A percentile compares a stretch with the other conserved stretches of the same genome.
phyloP scores from a whole-genome alignment of 2,329 filamentous ascomycete genomes.

The Aspergillus sp. region DNA sequence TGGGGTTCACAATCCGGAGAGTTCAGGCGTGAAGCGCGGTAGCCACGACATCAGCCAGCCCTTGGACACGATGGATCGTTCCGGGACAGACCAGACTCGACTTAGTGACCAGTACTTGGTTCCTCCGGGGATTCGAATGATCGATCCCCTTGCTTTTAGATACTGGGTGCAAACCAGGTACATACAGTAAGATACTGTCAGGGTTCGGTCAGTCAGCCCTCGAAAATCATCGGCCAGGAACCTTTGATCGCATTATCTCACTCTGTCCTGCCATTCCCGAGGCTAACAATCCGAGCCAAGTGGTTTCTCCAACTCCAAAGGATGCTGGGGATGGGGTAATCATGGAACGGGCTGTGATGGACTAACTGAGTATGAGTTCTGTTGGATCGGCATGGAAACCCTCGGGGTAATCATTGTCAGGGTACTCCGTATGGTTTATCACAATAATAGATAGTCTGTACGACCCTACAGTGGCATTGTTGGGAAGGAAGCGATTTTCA shows the following conservation, averaged over 20 bases:
- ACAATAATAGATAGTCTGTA: not conserved
- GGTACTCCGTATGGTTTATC: no score
- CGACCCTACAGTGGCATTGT: not conserved
- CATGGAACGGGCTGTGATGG: no score
- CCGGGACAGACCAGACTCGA: not conserved
- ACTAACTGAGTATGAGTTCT: no score
- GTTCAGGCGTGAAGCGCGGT: conserved; percentile 11
- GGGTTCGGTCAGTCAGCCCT: not conserved
- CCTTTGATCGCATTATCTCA: not conserved
- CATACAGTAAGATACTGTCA: not conserved
- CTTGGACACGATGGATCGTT: not conserved
- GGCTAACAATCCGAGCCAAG: no score
- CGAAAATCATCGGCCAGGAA: not conserved
- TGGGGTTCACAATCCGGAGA: not conserved
- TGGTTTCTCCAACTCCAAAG: no score
- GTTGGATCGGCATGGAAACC: no score
- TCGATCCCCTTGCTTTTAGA: not conserved
- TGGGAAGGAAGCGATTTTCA: no score
- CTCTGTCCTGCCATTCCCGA: no score
- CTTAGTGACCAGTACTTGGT: no score
- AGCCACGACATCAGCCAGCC: not conserved
- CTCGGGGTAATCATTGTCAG: no score
- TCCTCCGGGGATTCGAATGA: not conserved
- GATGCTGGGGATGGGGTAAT: no score
- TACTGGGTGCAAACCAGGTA: not conserved